Evolutionary conservation across 2,329 filamentous ascomycete genomes (phyloP).

Genomic region (Diaporthe vaccinii): DNA sequence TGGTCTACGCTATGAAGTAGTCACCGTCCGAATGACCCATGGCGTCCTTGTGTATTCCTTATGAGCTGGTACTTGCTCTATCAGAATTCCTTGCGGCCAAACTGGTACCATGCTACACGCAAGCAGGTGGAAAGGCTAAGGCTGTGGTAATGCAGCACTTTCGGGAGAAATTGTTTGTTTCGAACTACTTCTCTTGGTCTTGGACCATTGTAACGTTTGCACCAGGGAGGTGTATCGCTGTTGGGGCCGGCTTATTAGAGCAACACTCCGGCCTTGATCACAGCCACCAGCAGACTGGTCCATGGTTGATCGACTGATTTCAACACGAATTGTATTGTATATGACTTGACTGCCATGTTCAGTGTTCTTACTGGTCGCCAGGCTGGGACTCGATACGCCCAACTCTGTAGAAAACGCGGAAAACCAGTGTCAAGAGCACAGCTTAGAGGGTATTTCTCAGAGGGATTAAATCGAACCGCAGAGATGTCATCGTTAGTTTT

Average conservation of each 20-base stretch:
- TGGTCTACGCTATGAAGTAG: not conserved
- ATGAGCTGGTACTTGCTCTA: not conserved
- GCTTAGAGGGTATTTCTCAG: not conserved
- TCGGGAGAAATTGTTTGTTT: not conserved
- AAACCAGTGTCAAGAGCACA: not conserved
- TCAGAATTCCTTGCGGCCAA: not conserved
- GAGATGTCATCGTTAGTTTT: not conserved
- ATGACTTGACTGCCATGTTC: not conserved
- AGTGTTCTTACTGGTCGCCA: too few relatives aligned
- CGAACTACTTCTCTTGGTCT: not conserved
- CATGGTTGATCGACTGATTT: not conserved
- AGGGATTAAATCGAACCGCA: not conserved
- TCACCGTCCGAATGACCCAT: not conserved
- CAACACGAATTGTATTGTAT: not conserved
- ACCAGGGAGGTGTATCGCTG: not conserved
- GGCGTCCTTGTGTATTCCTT: not conserved
- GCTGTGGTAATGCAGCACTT: not conserved
- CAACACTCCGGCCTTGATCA: too few relatives aligned
- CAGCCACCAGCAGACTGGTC: not conserved
- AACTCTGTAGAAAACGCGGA: not conserved
- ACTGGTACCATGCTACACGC: not conserved
- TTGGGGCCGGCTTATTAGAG: not conserved
- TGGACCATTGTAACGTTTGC: not conserved
- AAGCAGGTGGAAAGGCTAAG: not conserved
- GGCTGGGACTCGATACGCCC: too few relatives aligned